Conservation (phyloP, 2,329 filamentous ascomycete genomes). For the Leptographium lundbergii region DNA sequence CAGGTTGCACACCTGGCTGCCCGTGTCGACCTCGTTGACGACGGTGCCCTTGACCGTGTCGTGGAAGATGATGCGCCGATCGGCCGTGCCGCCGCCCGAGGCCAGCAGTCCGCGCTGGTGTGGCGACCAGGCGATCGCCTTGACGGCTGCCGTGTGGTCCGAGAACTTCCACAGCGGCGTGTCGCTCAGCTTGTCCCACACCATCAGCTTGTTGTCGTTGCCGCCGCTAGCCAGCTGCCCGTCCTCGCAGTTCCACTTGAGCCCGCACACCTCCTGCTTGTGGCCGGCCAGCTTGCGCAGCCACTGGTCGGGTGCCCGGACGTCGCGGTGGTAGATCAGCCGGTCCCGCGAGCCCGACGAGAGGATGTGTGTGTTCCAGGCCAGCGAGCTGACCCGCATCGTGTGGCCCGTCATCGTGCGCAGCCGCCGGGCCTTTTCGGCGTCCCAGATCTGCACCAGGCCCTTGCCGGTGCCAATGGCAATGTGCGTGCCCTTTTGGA, state of each 20-base stretch:
- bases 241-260: slow-evolving; percentile 96
- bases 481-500: slow-evolving; percentile 90
- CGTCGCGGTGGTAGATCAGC: slow-evolving; percentile 88
- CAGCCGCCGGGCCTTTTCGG: slow-evolving; percentile 69
- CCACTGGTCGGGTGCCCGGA: slow-evolving; percentile 84
- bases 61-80: slow-evolving; percentile 95
- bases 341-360: slow-evolving; percentile 91
- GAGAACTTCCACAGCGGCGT: slow-evolving; percentile 88
- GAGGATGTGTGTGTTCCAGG: slow-evolving; percentile 96
- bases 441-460: slow-evolving; percentile 95
- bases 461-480: slow-evolving; percentile 93
- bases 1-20: slow-evolving; percentile 96
- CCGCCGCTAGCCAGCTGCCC: slow-evolving; percentile 89
- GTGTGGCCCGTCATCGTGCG: slow-evolving; percentile 97
- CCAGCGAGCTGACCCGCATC: slow-evolving; percentile 80
- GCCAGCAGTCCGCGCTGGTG: slow-evolving; percentile 92
- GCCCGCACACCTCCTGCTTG: slow-evolving; percentile 93
- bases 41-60: slow-evolving; percentile 76
- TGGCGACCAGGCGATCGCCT: slow-evolving; percentile 95
- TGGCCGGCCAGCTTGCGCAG: slow-evolving; percentile 78
- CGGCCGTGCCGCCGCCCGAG: slow-evolving; percentile 88
- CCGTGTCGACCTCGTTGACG: slow-evolving; percentile 86
- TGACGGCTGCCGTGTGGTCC: slow-evolving; percentile 90
- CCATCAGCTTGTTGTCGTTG: slow-evolving; percentile 97
- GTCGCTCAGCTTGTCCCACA: slow-evolving; percentile 94